Evolutionary conservation across 768 basidiomycete species (phyloP).

Genomic region (Termitomyces sp.): DNA sequence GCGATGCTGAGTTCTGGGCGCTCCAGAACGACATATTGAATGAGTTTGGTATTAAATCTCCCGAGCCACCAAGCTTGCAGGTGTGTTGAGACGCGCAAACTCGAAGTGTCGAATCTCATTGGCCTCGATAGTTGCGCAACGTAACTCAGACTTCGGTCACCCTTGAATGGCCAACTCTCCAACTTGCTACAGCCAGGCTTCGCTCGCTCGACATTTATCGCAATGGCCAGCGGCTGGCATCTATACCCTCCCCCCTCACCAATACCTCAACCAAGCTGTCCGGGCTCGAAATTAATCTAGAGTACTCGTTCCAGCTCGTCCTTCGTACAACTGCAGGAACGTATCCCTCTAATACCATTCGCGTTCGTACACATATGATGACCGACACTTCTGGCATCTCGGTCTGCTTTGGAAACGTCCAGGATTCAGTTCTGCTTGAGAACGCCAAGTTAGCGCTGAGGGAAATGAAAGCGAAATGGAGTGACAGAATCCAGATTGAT

Average conservation of each 20-base stretch:
- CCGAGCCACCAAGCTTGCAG: constrained; percentile 67
- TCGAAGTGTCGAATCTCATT: neutral
- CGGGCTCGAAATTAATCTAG: constrained; percentile 72
- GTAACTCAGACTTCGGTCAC: constrained; percentile 96
- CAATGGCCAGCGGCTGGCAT: constrained; percentile 81
- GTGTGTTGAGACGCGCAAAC: constrained; percentile 30
- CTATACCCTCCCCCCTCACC: constrained; percentile 73
- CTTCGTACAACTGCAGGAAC: constrained; percentile 91
- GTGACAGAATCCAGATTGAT: constrained; percentile 92
- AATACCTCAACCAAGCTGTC: constrained; percentile 90
- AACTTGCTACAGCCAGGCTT: constrained; percentile 81
- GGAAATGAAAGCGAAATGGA: constrained; percentile 88
- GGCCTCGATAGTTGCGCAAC: constrained; percentile 62
- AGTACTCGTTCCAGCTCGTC: constrained; percentile 93
- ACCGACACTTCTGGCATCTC: constrained; percentile 91
- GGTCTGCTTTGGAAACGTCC: constrained; percentile 90
- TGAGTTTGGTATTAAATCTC: constrained; percentile 63
- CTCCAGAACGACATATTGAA: constrained; percentile 78
- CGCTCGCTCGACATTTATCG: constrained; percentile 91
- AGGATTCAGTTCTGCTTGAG: constrained; percentile 69
- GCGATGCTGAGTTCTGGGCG: constrained; percentile 77
- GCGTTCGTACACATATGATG: constrained; percentile 89
- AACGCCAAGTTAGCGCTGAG: constrained; percentile 75
- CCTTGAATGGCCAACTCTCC: constrained; percentile 86
- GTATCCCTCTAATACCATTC: constrained; percentile 77